Base-by-base conservation (phyloP, 2,329 filamentous ascomycete species). In the Penicillium sp. region DNA sequence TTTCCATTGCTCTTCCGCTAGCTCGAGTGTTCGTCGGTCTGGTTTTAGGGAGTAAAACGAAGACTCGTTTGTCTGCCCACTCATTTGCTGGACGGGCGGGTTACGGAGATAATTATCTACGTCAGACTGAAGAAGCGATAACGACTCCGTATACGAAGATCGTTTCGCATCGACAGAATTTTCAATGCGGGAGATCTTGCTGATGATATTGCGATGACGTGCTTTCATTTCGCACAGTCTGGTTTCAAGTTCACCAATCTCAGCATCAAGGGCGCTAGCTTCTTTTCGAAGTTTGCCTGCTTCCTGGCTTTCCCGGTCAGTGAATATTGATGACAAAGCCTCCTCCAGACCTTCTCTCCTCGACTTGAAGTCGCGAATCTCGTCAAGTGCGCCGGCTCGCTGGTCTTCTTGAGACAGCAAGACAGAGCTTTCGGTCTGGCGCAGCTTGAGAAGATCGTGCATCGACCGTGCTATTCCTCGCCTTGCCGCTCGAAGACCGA, bases 161-260 rank as follows among this genome's bases (percentile, higher is more conserved):
- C 83, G 58, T 54, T 77, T 78, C 9, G 80, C 76, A 55, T 82
- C 78, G 9, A 80, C 72, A 2, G 75, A 73, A 54, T 82, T 84
- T 55, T 81, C 75, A 9, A 76, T 66, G 11, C 76, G 69, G 28
- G 75, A 71, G 25, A 80, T 72, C 54, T 81, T 74, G 28, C 71
- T 66, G 32, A 76, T 48, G n/a, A 84, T 64, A 51, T 74, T 71
- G 13, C 73, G 70, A 57, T 83, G 79, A 43, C 73, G 71, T 34
- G 69, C 70, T 63, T 77, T 82, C 67, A 84, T 72, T 43, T 78
- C 74, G 46, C 71, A 71, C 6, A 84, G 66, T 53, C 73, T 76
- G 45, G 73, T 69, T 61, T 84, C 81, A 47, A 83, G 64, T 47
- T 78, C 74, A 44, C 72, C 69, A 52, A 85, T 84, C 49, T 83